These are phyloP conservation scores for Metschnikowia rubicola DNA, from an alignment of 805 yeast species.

Conservation along the genomic window DNA sequence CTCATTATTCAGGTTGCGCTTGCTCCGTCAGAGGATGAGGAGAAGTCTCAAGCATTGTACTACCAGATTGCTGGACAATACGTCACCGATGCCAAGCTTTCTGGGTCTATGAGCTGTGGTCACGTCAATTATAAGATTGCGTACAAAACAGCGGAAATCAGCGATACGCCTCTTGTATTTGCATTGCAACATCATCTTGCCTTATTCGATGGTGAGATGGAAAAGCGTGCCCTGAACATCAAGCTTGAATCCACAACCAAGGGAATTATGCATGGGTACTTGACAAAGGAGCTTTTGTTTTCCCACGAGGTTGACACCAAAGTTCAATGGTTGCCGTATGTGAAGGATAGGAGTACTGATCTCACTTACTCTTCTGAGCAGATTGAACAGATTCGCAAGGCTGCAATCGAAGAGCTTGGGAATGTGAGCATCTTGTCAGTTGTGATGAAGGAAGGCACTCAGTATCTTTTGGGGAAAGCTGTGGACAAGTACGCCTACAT, in stretches of 20 bases:
- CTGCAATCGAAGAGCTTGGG: conserved; percentile 43
- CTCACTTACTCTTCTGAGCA: conserved; percentile 42
- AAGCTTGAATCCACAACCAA: conserved; percentile 45
- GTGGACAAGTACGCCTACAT: conserved; percentile 47
- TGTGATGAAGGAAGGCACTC: conserved; percentile 38
- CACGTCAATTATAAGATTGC: conserved; percentile 46
- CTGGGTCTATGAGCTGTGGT: conserved; percentile 47
- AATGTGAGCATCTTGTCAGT: conserved; percentile 43
- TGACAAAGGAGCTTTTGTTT: conserved; percentile 37
- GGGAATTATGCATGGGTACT: conserved; percentile 48
- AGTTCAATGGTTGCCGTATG: conserved; percentile 46
- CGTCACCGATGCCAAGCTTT: conserved; percentile 45
- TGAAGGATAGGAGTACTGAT: conserved; percentile 25
- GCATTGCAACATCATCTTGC: conserved; percentile 67
- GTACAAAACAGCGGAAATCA: conserved; percentile 47
- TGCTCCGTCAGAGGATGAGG: conserved; percentile 26
- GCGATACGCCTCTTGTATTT: conserved; percentile 51
- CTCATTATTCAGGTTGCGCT: conserved; percentile 53
- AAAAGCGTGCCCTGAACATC: conserved; percentile 38
- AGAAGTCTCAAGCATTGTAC: conserved; percentile 38
- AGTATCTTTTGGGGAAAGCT: conserved; percentile 50
- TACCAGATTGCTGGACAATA: conserved; percentile 71
- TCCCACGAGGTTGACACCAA: conserved; percentile 37
- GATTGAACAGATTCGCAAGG: conserved; percentile 39
- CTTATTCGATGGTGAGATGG: conserved; percentile 36